Conservation (phyloP, 2,329 filamentous ascomycete genomes). For the Aurifilum marmelostoma region DNA sequence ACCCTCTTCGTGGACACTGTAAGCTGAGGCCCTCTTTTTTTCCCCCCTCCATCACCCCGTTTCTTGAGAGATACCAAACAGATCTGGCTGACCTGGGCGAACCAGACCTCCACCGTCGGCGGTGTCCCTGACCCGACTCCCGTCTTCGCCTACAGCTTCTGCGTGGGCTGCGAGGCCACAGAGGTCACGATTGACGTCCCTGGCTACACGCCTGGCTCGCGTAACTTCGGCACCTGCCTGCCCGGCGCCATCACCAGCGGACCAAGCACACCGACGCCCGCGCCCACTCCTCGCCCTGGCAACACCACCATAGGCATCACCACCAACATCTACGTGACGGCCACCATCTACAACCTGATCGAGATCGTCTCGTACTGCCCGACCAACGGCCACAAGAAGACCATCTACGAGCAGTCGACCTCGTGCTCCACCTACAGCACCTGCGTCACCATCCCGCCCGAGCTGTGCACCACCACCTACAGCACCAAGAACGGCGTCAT, state of each 20-base stretch:
- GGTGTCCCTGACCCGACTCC: constrained; percentile 5
- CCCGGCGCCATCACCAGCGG: neutral
- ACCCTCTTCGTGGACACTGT: neutral
- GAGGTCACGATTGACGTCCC: neutral
- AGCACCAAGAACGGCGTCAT: neutral
- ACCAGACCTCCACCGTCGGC: constrained; percentile 10
- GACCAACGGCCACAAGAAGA: neutral
- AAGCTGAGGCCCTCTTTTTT: neutral
- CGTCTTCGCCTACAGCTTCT: constrained; percentile 12
- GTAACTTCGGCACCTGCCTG: neutral
- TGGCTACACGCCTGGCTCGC: constrained; percentile 5
- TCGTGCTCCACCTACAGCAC: constrained; percentile 9
- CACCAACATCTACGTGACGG: constrained; percentile 8
- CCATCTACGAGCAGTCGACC: neutral
- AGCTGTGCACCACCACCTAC: constrained; percentile 5
- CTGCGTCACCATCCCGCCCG: constrained; percentile 10
- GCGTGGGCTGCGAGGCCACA: neutral
- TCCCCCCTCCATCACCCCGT: neutral
- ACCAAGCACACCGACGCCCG: neutral
- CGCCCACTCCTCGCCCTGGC: neutral
- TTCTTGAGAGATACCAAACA: too few relatives aligned
- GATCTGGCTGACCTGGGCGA: neutral
- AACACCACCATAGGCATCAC: constrained; percentile 18
- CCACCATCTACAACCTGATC: constrained; percentile 10
- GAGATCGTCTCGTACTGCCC: constrained; percentile 8